Conservation (phyloP, 768 basidiomycete species). For the Paxillus rubicundulus region DNA sequence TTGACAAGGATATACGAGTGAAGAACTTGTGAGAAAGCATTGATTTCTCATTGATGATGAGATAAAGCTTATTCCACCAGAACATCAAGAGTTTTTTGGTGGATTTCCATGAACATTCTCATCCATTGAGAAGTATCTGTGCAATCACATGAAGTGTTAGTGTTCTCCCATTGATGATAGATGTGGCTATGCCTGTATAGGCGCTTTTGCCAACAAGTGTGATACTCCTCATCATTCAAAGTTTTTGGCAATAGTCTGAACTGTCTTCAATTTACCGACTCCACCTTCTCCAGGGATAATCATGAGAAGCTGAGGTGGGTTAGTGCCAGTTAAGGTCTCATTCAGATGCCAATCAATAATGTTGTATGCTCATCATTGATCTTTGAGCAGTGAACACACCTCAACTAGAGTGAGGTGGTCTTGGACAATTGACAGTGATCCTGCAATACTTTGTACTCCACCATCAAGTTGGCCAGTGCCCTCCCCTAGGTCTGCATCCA, state of each 20-base stretch:
- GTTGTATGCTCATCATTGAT: too few relatives aligned
- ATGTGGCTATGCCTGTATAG: slow-evolving; percentile 40
- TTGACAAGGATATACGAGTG: slow-evolving; percentile 22
- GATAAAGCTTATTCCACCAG: not conserved
- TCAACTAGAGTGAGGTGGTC: too few relatives aligned
- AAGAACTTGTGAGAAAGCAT: slow-evolving; percentile 35
- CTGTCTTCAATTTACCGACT: slow-evolving; percentile 3
- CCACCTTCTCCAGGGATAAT: too few relatives aligned
- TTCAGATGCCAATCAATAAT: too few relatives aligned
- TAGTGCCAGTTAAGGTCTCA: too few relatives aligned
- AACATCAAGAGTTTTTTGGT: not conserved
- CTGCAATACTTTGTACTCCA: too few relatives aligned
- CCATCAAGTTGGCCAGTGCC: too few relatives aligned
- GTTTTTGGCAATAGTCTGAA: slow-evolving; percentile 35
- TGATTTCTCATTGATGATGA: slow-evolving; percentile 38
- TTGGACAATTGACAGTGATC: too few relatives aligned
- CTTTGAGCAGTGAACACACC: too few relatives aligned
- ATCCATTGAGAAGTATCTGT: too few relatives aligned
- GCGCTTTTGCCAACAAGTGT: slow-evolving; percentile 35
- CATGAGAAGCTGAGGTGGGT: too few relatives aligned
- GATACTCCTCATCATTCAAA: slow-evolving; percentile 21
- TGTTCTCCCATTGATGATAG: slow-evolving; percentile 37
- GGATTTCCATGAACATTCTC: not conserved
- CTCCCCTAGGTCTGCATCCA: too few relatives aligned
- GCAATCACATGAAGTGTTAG: slow-evolving; percentile 15